These are phyloP conservation scores for Diophrys appendiculata DNA, from an alignment of 73 alveolate genomes.

Conservation along the genomic window DNA sequence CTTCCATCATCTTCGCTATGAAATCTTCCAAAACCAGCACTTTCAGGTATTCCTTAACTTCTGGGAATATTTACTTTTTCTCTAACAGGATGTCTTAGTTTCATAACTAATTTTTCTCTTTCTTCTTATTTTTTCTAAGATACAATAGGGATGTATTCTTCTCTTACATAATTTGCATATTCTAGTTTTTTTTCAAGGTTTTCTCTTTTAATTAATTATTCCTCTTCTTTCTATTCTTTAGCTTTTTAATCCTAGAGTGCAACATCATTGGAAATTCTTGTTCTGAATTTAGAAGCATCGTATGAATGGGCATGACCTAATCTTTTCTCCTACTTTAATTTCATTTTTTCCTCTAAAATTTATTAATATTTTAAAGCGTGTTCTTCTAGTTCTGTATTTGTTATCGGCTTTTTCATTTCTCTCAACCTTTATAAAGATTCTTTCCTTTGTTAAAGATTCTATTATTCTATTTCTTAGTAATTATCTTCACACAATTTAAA, in stretches of 20 bases:
- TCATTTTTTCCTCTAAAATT: slow-evolving; percentile 6
- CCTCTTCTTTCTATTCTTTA: slow-evolving; percentile 18
- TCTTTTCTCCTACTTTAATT: slow-evolving; percentile 9
- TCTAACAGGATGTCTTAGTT: slow-evolving; percentile 53
- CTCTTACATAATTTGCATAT: slow-evolving; percentile 42
- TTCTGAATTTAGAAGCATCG: slow-evolving; percentile 30
- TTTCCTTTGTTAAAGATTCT: slow-evolving; percentile 33
- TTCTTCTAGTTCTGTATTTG: slow-evolving; percentile 27
- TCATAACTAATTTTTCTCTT: slow-evolving; percentile 1
- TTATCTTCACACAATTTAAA: slow-evolving; percentile 31
- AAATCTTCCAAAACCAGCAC: neutral
- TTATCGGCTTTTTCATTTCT: slow-evolving; percentile 18
- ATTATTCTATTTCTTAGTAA: neutral
- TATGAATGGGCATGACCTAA: neutral
- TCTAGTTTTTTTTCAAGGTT: slow-evolving; percentile 16
- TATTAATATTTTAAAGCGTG: slow-evolving; percentile 35
- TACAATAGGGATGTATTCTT: slow-evolving; percentile 24
- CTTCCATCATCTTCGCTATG: too few species aligned
- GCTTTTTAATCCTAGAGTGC: slow-evolving; percentile 6
- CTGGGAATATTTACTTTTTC: slow-evolving; percentile 11
- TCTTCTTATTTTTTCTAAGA: slow-evolving; percentile 21
- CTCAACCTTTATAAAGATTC: slow-evolving; percentile 2
- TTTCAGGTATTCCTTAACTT: neutral
- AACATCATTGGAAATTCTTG: slow-evolving; percentile 36
- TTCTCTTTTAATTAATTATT: slow-evolving; percentile 28